These are phyloP conservation scores for Discostella pseudostelligera DNA, from an alignment of 108 stramenopile species.

Conservation along the genomic window DNA sequence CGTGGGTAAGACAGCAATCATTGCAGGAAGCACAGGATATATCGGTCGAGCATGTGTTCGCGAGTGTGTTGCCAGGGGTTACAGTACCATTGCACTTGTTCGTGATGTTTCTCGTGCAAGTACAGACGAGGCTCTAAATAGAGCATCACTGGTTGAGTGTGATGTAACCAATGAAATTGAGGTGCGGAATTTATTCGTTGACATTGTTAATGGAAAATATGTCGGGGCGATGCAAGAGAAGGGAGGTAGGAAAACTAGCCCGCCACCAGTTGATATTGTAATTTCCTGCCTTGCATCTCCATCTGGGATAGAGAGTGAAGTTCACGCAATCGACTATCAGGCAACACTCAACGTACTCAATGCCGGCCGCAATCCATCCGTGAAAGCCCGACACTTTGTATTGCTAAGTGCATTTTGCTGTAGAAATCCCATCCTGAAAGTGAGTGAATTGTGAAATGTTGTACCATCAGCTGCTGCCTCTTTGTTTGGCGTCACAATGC, in stretches of 20 bases:
- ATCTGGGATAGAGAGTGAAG: slow-evolving; percentile 70
- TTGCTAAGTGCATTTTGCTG: slow-evolving; percentile 81
- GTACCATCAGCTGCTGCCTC: neutral
- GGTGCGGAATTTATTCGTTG: slow-evolving; percentile 19
- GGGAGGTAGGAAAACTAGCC: neutral
- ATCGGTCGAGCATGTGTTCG: slow-evolving; percentile 59
- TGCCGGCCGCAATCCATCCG: slow-evolving; percentile 42
- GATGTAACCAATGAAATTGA: slow-evolving; percentile 30
- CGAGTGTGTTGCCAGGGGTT: slow-evolving; percentile 53
- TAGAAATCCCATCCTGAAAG: slow-evolving; percentile 74
- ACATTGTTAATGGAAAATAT: slow-evolving; percentile 26
- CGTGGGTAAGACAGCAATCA: slow-evolving; percentile 42
- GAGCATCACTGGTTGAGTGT: slow-evolving; percentile 29
- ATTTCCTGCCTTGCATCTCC: slow-evolving; percentile 80
- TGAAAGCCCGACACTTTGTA: slow-evolving; percentile 64
- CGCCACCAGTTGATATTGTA: slow-evolving; percentile 33
- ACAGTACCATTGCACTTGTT: slow-evolving; percentile 54
- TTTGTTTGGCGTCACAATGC: neutral
- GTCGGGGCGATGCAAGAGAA: neutral
- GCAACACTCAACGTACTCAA: slow-evolving; percentile 74
- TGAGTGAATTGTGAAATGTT: slow-evolving; percentile 18
- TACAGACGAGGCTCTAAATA: slow-evolving; percentile 20
- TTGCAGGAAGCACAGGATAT: slow-evolving; percentile 63
- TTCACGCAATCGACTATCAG: slow-evolving; percentile 72
- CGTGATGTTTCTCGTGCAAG: slow-evolving; percentile 26